phyloP scores from a whole-genome alignment of 805 yeast species.

The Tetrapisispora nanseiensis region DNA sequence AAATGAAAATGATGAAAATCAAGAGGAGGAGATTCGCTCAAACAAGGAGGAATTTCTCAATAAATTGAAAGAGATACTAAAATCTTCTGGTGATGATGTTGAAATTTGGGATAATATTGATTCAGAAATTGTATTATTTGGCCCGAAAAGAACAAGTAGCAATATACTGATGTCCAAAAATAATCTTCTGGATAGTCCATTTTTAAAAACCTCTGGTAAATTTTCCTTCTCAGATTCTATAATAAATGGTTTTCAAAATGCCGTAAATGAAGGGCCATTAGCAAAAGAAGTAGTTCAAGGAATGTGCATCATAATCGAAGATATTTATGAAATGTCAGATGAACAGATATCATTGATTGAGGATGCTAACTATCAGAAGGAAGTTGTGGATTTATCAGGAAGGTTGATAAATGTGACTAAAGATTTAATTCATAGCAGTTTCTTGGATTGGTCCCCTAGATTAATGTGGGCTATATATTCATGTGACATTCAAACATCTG shows the following conservation, averaged over 20 bases:
- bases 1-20: conserved; percentile 11
- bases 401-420: conserved; percentile 64
- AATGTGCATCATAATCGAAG: conserved; percentile 45
- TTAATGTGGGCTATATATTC: conserved; percentile 85
- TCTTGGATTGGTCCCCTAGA: conserved; percentile 80
- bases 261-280: conserved; percentile 77
- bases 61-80: conserved; percentile 28
- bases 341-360: conserved; percentile 20
- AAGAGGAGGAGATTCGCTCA: background rate
- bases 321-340: conserved; percentile 27
- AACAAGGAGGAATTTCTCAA: conserved; percentile 20
- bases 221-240: conserved; percentile 51
- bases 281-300: conserved; percentile 86
- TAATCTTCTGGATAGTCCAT: conserved; percentile 29
- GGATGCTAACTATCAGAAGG: conserved; percentile 19
- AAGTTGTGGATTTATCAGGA: conserved; percentile 48
- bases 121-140: conserved; percentile 51
- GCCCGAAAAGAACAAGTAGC: conserved; percentile 68
- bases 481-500: conserved; percentile 90
- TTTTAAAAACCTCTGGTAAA: conserved; percentile 10
- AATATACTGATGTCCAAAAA: conserved; percentile 49
- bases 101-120: conserved; percentile 26
- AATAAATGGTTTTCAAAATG: conserved; percentile 75
- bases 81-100: too few relatives aligned
- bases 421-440: conserved; percentile 59